Evolutionary conservation across 2,329 filamentous ascomycete genomes (phyloP).

Genomic region (Metarhizium robertsii): DNA sequence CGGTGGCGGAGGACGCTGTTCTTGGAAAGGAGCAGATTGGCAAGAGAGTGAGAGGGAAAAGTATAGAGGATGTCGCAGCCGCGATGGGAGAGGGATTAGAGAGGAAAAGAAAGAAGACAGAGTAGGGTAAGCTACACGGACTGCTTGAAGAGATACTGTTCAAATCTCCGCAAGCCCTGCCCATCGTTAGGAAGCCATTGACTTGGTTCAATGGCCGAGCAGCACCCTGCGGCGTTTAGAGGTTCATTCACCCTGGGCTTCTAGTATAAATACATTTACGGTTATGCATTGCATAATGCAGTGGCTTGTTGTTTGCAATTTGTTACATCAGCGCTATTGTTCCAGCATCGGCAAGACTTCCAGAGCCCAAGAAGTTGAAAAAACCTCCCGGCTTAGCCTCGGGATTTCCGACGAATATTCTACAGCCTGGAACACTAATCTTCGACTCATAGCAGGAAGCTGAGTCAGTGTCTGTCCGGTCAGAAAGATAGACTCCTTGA

Average conservation of each 20-base stretch:
- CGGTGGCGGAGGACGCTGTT: constrained; percentile 51
- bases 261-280: background rate
- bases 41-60: constrained; percentile 44
- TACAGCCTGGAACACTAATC: constrained; percentile 25
- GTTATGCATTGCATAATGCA: background rate
- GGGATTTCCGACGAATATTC: constrained; percentile 15
- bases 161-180: background rate
- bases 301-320: background rate
- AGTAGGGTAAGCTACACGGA: background rate
- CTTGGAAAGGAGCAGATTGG: constrained; percentile 50
- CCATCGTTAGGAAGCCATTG: background rate
- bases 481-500: constrained; percentile 45
- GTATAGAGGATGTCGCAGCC: constrained; percentile 46
- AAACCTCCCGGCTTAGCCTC: background rate
- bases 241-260: background rate
- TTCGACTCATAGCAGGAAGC: constrained; percentile 15
- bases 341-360: constrained; percentile 8
- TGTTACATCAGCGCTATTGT: constrained; percentile 5
- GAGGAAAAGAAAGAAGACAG: constrained; percentile 31
- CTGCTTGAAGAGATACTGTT: background rate
- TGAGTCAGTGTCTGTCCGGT: constrained; percentile 7
- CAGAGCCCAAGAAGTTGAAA: constrained; percentile 3
- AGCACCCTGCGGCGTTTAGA: background rate
- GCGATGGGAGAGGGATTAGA: constrained; percentile 37
- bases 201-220: background rate